Evolutionary conservation across 352 stramenopile genomes (phyloP).

Genomic region (Globisporangium spiculum): DNA sequence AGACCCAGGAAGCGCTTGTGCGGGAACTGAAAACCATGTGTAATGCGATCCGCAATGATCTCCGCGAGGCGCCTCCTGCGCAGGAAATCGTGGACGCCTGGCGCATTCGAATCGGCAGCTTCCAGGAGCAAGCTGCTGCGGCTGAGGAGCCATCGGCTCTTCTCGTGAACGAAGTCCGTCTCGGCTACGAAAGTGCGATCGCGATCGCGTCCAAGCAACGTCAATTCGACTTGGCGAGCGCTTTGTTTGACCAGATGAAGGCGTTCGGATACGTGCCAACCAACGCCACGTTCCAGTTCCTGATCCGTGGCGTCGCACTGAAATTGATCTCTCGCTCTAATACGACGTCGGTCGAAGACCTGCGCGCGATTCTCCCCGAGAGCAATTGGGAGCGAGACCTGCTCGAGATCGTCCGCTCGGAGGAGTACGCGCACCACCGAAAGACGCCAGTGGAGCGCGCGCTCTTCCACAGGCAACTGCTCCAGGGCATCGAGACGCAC

Average conservation of each 20-base stretch:
- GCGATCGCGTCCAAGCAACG: constrained; percentile 73
- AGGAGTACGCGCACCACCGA: constrained; percentile 55
- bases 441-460: constrained; percentile 51
- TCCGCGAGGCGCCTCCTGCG: constrained; percentile 24
- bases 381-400: constrained; percentile 48
- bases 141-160: background rate
- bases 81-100: constrained; percentile 34
- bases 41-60: constrained; percentile 49
- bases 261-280: constrained; percentile 28
- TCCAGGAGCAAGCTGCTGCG: constrained; percentile 16
- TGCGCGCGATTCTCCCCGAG: constrained; percentile 31
- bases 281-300: constrained; percentile 39
- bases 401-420: constrained; percentile 50
- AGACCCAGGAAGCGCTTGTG: constrained; percentile 29
- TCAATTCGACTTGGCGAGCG: constrained; percentile 47
- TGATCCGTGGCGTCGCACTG: constrained; percentile 59
- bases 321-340: constrained; percentile 27
- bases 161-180: constrained; percentile 31
- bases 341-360: constrained; percentile 29
- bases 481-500: constrained; percentile 35
- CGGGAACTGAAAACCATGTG: constrained; percentile 47
- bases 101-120: constrained; percentile 29
- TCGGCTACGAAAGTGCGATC: constrained; percentile 61
- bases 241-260: constrained; percentile 49
- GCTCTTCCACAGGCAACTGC: constrained; percentile 42